These are phyloP conservation scores for Dendrobium nobile DNA, from an alignment of 106 monocot genomes.

Conservation along the genomic window DNA sequence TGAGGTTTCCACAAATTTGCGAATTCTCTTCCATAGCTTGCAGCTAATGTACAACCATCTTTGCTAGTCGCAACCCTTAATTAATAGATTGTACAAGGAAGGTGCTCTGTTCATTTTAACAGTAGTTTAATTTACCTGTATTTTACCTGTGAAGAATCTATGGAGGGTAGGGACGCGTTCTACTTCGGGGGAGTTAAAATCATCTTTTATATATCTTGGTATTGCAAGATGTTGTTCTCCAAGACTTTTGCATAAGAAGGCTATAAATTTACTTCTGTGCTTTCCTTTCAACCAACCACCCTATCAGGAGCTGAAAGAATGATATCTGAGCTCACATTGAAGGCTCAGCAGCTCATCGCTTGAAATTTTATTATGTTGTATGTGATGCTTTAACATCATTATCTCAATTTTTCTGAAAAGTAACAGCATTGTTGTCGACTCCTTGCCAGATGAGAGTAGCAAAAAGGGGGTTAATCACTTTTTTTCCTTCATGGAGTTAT, in stretches of 20 bases:
- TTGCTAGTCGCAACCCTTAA: constrained; percentile 6
- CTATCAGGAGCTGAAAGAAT: constrained; percentile 16
- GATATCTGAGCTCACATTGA: constrained; percentile 19
- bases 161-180: constrained; percentile 14
- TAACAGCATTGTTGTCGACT: constrained; percentile 27
- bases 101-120: background rate
- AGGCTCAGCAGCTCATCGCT: constrained; percentile 11
- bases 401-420: constrained; percentile 13
- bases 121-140: constrained; percentile 11
- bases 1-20: background rate
- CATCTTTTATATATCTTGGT: constrained; percentile 8
- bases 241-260: constrained; percentile 22
- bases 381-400: background rate
- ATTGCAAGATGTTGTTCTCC: constrained; percentile 31
- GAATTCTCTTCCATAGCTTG: constrained; percentile 15
- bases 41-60: constrained; percentile 27
- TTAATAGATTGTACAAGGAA: background rate
- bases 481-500: constrained; percentile 29
- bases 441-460: constrained; percentile 14
- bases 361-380: background rate
- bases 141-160: constrained; percentile 23
- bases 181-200: background rate
- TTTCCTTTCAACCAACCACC: constrained; percentile 21
- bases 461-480: constrained; percentile 36
- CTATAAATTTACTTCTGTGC: constrained; percentile 15